A percentile compares a stretch with the other conserved stretches of the same genome.
These are phyloP conservation scores for Cokeromyces recurvatus DNA, from an alignment of 371 early-diverging fungal genomes.

Conservation along the genomic window DNA sequence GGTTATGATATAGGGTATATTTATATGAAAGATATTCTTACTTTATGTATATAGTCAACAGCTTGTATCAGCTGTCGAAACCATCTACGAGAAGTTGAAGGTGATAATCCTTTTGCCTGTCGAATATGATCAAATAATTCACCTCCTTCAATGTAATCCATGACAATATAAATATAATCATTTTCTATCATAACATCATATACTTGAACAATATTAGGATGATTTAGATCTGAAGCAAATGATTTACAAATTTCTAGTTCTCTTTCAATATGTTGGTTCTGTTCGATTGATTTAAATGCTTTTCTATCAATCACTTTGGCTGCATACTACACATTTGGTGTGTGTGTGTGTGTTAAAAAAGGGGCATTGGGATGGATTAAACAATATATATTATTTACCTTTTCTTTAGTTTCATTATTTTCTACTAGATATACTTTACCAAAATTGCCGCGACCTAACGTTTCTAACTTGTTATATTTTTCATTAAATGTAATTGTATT, in stretches of 20 bases:
- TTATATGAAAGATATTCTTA: conserved; percentile 4
- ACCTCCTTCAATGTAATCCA: conserved; percentile 96
- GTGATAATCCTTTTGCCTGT: conserved; percentile 78
- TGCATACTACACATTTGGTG: conserved; percentile 33
- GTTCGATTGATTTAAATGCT: conserved; percentile 49
- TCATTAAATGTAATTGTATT: conserved; percentile 8
- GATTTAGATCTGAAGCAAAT: conserved; percentile 62
- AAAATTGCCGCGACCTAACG: conserved; percentile 81
- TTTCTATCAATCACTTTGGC: conserved; percentile 62
- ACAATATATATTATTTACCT: no score
- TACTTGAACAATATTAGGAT: conserved; percentile 84
- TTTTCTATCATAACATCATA: conserved; percentile 85
- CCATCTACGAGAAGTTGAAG: conserved; percentile 80
- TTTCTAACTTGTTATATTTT: conserved; percentile 39
- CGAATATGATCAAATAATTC: conserved; percentile 95
- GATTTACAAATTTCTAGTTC: conserved; percentile 61
- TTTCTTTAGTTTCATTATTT: conserved; percentile 44
- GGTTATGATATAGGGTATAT: no score
- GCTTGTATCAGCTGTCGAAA: conserved; percentile 96
- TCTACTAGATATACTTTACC: conserved; percentile 79
- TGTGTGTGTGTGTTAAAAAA: no score
- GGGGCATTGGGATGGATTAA: no score
- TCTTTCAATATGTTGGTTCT: conserved; percentile 51
- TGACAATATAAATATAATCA: conserved; percentile 83
- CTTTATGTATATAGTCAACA: conserved; percentile 88